phyloP scores from a whole-genome alignment of 257 asterid genomes.

The Solanum sejunctum region DNA sequence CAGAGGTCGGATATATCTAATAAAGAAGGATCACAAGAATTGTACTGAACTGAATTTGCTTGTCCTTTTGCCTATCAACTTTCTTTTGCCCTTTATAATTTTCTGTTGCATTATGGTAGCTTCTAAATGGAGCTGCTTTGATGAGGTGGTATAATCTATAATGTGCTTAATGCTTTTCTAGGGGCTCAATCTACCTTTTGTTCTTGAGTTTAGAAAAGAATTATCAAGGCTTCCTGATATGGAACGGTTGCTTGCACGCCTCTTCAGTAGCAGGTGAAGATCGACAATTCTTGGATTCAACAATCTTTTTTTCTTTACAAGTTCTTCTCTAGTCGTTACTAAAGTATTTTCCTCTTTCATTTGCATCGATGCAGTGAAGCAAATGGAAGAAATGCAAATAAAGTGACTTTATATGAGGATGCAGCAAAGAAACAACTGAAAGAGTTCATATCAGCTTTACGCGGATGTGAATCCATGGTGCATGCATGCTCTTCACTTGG shows the following conservation, averaged over 20 bases:
- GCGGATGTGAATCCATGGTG: slow-evolving; percentile 73
- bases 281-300: background rate
- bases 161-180: slow-evolving; percentile 10
- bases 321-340: background rate
- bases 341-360: background rate
- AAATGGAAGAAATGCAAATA: slow-evolving; percentile 82
- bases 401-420: slow-evolving; percentile 82
- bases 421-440: slow-evolving; percentile 84
- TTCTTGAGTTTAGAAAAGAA: slow-evolving; percentile 76
- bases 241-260: slow-evolving; percentile 89
- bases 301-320: background rate
- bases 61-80: background rate
- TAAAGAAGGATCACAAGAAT: background rate
- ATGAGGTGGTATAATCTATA: background rate
- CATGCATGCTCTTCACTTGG: slow-evolving; percentile 65
- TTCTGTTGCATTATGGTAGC: background rate
- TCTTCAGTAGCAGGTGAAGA: slow-evolving; percentile 73
- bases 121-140: background rate
- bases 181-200: slow-evolving; percentile 57
- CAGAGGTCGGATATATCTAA: background rate
- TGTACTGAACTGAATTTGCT: background rate
- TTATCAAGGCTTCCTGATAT: slow-evolving; percentile 78
- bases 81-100: background rate
- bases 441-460: slow-evolving; percentile 79
- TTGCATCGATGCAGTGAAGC: slow-evolving; percentile 54